These are phyloP conservation scores for Musa troglodytarum DNA, from an alignment of 176 grass and related monocot genomes.

Conservation along the genomic window DNA sequence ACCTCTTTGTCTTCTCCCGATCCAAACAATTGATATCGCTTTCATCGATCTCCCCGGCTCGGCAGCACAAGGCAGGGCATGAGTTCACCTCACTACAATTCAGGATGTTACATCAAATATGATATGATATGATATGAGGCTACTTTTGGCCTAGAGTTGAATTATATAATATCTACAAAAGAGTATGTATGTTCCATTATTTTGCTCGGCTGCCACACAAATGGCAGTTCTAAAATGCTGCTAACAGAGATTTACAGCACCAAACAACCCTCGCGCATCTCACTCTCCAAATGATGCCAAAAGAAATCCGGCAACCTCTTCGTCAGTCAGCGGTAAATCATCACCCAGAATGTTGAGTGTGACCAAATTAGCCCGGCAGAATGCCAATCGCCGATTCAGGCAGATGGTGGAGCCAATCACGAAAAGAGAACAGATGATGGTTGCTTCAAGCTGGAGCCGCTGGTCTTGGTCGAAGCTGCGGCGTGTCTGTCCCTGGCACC, in stretches of 20 bases:
- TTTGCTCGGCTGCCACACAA: constrained; percentile 12
- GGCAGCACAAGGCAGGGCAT: too few relatives aligned
- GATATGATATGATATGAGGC: neutral
- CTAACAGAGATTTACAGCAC: neutral
- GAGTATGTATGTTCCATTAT: neutral
- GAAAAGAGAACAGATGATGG: constrained; percentile 52
- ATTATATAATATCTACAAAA: constrained; percentile 11
- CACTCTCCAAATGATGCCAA: neutral
- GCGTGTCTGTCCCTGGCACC: constrained; percentile 46
- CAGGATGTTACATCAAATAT: neutral
- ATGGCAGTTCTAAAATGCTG: neutral
- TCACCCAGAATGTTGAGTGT: neutral
- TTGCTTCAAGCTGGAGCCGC: constrained; percentile 46
- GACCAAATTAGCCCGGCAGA: neutral
- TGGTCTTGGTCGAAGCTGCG: constrained; percentile 33
- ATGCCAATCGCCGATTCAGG: neutral
- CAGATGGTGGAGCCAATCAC: constrained; percentile 17
- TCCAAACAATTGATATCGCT: too few relatives aligned
- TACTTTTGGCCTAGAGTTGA: neutral
- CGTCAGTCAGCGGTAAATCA: neutral
- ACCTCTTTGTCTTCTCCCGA: too few relatives aligned
- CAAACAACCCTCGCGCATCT: neutral
- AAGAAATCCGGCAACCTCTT: neutral
- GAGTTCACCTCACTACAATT: neutral
- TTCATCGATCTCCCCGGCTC: too few relatives aligned